phyloP scores from a whole-genome alignment of 2,329 filamentous ascomycete genomes.

The Aaosphaeria arxii region DNA sequence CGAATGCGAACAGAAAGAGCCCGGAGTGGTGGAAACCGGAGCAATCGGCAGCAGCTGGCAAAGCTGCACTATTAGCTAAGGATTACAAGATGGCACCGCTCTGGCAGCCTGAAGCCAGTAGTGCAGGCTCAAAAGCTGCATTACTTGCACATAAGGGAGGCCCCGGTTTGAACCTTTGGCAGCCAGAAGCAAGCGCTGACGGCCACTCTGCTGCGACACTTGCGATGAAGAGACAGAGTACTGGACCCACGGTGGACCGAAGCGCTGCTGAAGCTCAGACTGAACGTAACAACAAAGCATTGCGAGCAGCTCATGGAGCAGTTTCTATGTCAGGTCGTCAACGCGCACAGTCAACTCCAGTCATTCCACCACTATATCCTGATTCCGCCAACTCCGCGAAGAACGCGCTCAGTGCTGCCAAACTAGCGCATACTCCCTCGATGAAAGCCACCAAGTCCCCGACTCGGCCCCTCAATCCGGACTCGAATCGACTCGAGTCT shows the following conservation, averaged over 20 bases:
- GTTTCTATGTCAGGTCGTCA: slow-evolving; percentile 56
- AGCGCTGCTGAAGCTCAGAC: slow-evolving; percentile 45
- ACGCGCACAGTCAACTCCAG: slow-evolving; percentile 61
- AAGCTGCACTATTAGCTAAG: slow-evolving; percentile 58
- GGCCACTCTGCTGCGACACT: slow-evolving; percentile 69
- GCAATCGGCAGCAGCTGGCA: slow-evolving; percentile 54
- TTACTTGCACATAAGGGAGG: slow-evolving; percentile 60
- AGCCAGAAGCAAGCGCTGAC: slow-evolving; percentile 46
- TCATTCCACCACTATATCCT: slow-evolving; percentile 48
- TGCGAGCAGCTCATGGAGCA: slow-evolving; percentile 75
- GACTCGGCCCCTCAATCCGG: slow-evolving; percentile 7
- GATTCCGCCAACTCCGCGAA: slow-evolving; percentile 59
- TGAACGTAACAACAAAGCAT: slow-evolving; percentile 61
- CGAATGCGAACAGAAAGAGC: slow-evolving; percentile 66
- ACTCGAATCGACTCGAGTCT: slow-evolving; percentile 41
- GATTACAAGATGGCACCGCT: slow-evolving; percentile 60
- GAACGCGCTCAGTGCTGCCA: slow-evolving; percentile 72
- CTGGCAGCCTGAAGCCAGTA: slow-evolving; percentile 63
- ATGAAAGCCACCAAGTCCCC: slow-evolving; percentile 19
- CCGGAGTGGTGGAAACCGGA: slow-evolving; percentile 66
- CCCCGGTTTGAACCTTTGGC: slow-evolving; percentile 51
- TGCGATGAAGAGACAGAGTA: slow-evolving; percentile 57
- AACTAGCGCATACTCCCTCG: slow-evolving; percentile 56
- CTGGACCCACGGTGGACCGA: slow-evolving; percentile 38
- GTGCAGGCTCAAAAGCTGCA: slow-evolving; percentile 72